Evolutionary conservation across 139 green algal species (phyloP), one percentile per base, ranked within the genome.

Genomic region (Micractinium conductrix): DNA sequence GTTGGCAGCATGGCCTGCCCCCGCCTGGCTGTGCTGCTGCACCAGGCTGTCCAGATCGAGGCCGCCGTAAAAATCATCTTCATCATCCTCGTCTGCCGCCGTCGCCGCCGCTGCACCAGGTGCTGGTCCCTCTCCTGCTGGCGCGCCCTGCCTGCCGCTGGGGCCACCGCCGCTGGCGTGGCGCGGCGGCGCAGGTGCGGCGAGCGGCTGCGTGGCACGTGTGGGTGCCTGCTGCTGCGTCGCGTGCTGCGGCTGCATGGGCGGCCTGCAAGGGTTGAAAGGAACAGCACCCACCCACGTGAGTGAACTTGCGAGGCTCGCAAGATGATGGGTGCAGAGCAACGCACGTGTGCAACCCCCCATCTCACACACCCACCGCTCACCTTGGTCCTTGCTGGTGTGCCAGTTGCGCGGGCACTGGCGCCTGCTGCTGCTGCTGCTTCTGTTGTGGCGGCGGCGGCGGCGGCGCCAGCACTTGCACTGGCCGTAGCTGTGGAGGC

Each of bases 31-130:
- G 68, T 24, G 55, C 55, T 72, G 45, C 48, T 78, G 70, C 53
- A 86, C 58, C 55, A 81, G 44, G 43, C 55, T 40, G 55, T 86
- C 81, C 55, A 86, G n/a, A 40, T 86, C 71, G 1, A 81, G 33
- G 5, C 60, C 81, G 1, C 43, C 44, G 24, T 55, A 81, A 58
- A 81, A 81, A 2, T 38, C 53, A 28, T 86, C 81, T 1, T 81
- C 81, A 1, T 86, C 81, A 33, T 81, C 71, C 3, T 86, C 81
- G 7, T 73, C 42, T 33, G 38, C n/a, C n/a, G n/a, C 35, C 58
- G 26, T 58, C 8, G 14, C 7, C n/a, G 48, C 35, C 5, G 45
- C 35, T 21, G 19, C n/a, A 6, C 28, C 26, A 50, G n/a, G n/a
- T n/a, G n/a, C n/a, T n/a, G n/a, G n/a, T n/a, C n/a, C 21, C 26